Evolutionary conservation across 2,329 filamentous ascomycete species (phyloP), one percentile per base, ranked within the genome.

Genomic region (Colletotrichum somersetense): DNA sequence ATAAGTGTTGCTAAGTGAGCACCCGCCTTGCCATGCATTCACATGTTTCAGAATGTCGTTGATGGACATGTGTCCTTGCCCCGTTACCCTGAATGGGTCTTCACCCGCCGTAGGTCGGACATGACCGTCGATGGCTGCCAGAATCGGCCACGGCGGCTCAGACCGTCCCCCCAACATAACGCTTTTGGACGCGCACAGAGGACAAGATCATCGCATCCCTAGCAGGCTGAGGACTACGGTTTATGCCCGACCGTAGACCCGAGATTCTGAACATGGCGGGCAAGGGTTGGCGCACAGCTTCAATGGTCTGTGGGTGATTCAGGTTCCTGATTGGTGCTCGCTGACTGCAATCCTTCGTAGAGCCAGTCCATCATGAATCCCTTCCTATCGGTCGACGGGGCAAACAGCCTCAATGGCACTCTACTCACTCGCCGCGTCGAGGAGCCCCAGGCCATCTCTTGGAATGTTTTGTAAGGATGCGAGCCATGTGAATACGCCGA

Each of bases 281-380:
- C 70, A 57, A 73, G 70, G 70, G 62, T 73, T 35, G 33, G 61
- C 66, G 70, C 70, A 73, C 61, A 73, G 70, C 62, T 73, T 50
- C 55, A 62, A 73, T 26, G 62, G 70, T 66, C 70, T 71, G 70
- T 73, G 66, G 66, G 67, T 71, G 66, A n/a, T 33, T 23, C 46
- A 12, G 7, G 44, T 52, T 38, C 56, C 23, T 67, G 64, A 42
- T 67, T 52, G 42, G 48, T 52, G 64, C 64, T 71, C 48, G 67
- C 52, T 67, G 52, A 57, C 52, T 52, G 53, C 53, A 26, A 18
- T 46, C 65, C n/a, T n/a, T n/a, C 30, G 38, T 18, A 50, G 42
- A 44, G 42, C 40, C 42, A 52, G 57, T 20, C 62, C 62, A 55
- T 71, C 42, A 46, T 35, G 55, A 46, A 42, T 52, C 35, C 58